Percentiles rank a stretch among this genome's conserved stretches.
Evolutionary conservation across 1,139 yeast species (phyloP).

Genomic region (Protomyces pachydermus): DNA sequence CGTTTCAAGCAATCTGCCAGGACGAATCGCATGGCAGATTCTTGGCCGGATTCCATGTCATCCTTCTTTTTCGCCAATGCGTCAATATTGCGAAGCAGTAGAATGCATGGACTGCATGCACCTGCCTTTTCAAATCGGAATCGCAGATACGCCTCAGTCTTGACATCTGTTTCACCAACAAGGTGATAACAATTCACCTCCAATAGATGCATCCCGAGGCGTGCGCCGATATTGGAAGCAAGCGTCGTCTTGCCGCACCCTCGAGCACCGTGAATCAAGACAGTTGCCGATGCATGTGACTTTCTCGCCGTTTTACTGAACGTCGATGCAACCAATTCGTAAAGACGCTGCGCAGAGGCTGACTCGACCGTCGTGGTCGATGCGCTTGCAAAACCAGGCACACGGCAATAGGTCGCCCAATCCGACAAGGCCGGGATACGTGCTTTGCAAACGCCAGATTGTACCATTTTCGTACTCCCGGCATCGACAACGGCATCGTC

Average conservation of each 20-base stretch:
- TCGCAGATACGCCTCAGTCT: conserved; percentile 68
- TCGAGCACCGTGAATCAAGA: conserved; percentile 64
- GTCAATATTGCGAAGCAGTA: conserved; percentile 70
- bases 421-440: conserved; percentile 37
- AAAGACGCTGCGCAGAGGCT: conserved; percentile 32
- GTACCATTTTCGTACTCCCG: conserved; percentile 58
- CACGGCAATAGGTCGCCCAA: conserved; percentile 51
- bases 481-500: conserved; percentile 53
- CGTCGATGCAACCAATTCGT: conserved; percentile 40
- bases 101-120: conserved; percentile 46
- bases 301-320: conserved; percentile 36
- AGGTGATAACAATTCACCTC: conserved; percentile 62
- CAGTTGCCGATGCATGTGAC: conserved; percentile 42
- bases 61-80: conserved; percentile 65
- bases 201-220: conserved; percentile 62
- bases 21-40: conserved; percentile 16
- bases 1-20: conserved; percentile 15
- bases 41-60: conserved; percentile 43
- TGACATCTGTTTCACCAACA: conserved; percentile 60
- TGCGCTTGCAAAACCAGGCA: conserved; percentile 34
- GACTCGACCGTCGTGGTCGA: neutral
- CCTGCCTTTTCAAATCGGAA: conserved; percentile 69
- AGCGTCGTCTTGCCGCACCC: conserved; percentile 75
- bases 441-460: conserved; percentile 47
- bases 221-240: conserved; percentile 52